Conservation (phyloP, 345 rosid genomes). For the Salix udensis region DNA sequence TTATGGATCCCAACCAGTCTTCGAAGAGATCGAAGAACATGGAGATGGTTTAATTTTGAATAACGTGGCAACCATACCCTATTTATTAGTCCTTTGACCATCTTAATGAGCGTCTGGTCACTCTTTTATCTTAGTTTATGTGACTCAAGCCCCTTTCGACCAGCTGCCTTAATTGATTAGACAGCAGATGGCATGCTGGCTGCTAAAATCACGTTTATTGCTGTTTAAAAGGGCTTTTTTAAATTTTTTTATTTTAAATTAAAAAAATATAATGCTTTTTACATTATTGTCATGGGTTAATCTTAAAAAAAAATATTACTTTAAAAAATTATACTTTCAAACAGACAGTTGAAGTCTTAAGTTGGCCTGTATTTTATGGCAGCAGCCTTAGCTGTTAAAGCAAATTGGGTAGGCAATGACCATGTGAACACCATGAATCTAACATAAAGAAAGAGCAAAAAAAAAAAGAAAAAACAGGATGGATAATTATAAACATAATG, state of each 20-base stretch:
- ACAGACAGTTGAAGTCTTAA: not conserved
- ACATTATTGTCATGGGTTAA: too few relatives aligned
- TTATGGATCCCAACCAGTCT: too few relatives aligned
- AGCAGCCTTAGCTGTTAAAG: not conserved
- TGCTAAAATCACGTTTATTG: not conserved
- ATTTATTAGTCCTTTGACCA: not conserved
- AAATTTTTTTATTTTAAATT: too few relatives aligned
- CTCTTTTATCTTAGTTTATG: not conserved
- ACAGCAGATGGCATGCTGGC: not conserved
- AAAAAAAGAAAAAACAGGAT: too few relatives aligned
- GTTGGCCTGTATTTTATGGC: not conserved
- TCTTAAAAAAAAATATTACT: too few relatives aligned
- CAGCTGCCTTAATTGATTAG: not conserved
- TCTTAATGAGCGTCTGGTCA: not conserved
- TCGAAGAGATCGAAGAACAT: not conserved
- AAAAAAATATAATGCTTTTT: too few relatives aligned
- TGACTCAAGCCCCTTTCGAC: not conserved
- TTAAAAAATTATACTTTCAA: too few relatives aligned
- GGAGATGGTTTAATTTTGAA: not conserved
- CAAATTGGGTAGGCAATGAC: not conserved
- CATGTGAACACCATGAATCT: not conserved
- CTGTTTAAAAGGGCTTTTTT: too few relatives aligned
- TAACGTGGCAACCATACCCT: not conserved
- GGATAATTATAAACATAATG: too few relatives aligned
- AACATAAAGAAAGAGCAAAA: too few relatives aligned